Evolutionary conservation across 768 basidiomycete species (phyloP).

Genomic region (Austroboletus eburneus): DNA sequence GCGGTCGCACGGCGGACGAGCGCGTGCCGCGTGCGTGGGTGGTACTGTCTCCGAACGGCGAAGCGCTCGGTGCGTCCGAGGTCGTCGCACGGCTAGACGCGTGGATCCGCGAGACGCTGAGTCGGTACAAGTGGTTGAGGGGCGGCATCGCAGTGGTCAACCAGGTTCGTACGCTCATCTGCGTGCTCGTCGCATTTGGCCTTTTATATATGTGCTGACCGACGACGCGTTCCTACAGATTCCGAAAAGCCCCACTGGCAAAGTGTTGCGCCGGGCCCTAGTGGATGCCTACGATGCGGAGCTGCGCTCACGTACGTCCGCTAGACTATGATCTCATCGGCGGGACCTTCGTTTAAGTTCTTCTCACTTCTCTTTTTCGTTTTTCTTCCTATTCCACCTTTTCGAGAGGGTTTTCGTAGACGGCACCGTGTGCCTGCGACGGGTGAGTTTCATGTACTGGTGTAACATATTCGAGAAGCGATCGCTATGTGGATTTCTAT

Average conservation of each 20-base stretch:
- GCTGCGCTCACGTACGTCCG: conserved; percentile 14
- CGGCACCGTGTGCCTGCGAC: no score
- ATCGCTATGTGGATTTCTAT: no score
- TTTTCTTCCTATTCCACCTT: no score
- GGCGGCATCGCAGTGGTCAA: conserved; percentile 67
- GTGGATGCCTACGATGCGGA: conserved; percentile 52
- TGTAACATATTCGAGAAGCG: no score
- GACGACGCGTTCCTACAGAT: no score
- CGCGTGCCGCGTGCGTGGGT: conserved; percentile 77
- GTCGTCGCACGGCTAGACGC: conserved; percentile 47
- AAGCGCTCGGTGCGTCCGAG: conserved; percentile 38
- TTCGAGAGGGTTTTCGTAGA: no score
- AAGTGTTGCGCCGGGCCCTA: conserved; percentile 58
- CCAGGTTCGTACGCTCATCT: conserved; percentile 40
- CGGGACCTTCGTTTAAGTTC: not conserved
- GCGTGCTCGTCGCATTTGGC: not conserved
- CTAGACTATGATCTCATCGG: conserved; percentile 18
- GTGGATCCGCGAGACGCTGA: conserved; percentile 62
- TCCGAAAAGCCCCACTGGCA: conserved; percentile 72
- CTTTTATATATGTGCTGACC: no score
- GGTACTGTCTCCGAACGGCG: conserved; percentile 57
- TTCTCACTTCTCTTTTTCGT: no score
- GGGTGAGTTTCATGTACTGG: no score
- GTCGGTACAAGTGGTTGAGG: conserved; percentile 72
- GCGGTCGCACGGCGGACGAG: conserved; percentile 68